These are phyloP conservation scores for Saccharomyces mikatae DNA, from an alignment of 805 yeast genomes.

Conservation along the genomic window DNA sequence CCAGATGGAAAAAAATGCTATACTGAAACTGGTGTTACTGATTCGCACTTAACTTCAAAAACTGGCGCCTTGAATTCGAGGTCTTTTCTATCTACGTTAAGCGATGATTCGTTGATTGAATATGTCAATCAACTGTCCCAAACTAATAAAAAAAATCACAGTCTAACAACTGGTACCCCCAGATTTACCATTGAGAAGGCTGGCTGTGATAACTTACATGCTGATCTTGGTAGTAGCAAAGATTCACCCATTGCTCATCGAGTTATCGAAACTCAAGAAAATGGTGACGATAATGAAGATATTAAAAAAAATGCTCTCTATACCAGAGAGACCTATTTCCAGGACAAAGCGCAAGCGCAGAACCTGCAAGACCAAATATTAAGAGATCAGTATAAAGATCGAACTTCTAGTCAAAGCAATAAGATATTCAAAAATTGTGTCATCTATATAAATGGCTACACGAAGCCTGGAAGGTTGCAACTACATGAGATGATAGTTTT, in stretches of 20 bases:
- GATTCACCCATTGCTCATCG: neutral
- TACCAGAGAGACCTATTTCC: conserved; percentile 19
- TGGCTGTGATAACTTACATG: neutral
- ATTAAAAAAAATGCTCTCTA: conserved; percentile 1
- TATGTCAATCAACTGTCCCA: conserved; percentile 14
- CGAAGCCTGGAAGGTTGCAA: conserved; percentile 68
- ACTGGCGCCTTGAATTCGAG: neutral
- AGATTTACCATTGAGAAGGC: neutral
- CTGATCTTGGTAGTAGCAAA: neutral
- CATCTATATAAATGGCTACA: conserved; percentile 83
- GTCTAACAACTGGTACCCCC: neutral
- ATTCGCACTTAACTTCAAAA: neutral
- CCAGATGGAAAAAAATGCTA: neutral
- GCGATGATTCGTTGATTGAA: conserved; percentile 17
- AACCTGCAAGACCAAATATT: conserved; percentile 17
- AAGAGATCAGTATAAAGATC: conserved; percentile 13
- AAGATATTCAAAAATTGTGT: conserved; percentile 54
- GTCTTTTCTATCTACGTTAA: conserved; percentile 9
- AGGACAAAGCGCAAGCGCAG: conserved; percentile 19
- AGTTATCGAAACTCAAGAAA: neutral
- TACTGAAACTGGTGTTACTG: neutral
- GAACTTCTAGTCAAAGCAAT: conserved; percentile 16
- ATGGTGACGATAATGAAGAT: neutral
- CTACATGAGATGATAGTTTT: conserved; percentile 62
- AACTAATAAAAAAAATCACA: neutral